Evolutionary conservation across 441 rosid species (phyloP), one percentile per base, ranked within the genome.

Genomic region (Arabidopsis hybrid): DNA sequence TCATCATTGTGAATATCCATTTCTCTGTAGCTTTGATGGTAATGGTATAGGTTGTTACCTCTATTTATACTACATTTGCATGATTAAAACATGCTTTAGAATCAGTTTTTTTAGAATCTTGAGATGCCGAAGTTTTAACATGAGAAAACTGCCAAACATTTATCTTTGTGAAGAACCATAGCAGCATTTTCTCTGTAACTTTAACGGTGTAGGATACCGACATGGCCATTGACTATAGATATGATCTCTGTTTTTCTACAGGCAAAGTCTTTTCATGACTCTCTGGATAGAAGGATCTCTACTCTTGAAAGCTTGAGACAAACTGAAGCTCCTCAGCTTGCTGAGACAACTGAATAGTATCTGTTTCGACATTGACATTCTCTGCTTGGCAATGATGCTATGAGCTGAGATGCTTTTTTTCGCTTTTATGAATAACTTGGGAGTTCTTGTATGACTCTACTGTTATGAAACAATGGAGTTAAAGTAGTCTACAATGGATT

Each of bases 251-350:
- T 57, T 51, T 51, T 58, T 60, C 56, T 73, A 26, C 79, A 89
- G 97, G 87, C 85, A 63, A 82, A 83, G 78, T 60, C 81, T 26
- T 81, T 88, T 56, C 86, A 84, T 31, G 90, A 84, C 46, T 84
- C 91, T 7, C 73, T 91, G 65, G 91, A 91, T 67, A 78, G 81
- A 66, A 82, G 90, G 76, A 82, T 89, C 76, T 88, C 88, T 53
- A 66, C 79, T 45, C 80, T 89, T 78, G 97, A 91, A 78, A 86
- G 79, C 71, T 65, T 88, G 83, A 89, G 85, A 78, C 88, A 76
- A 79, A 76, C 73, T 69, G 93, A 89, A 81, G 84, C 76, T 75
- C 73, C 91, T 58, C 86, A 80, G 58, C 83, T 81, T 16, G 84
- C 70, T 62, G 87, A 86, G 45, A 82, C 82, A 52, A 72, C 87